These are phyloP conservation scores for Pythium rhizo-oryzae DNA, from an alignment of 352 stramenopile species.

Conservation along the genomic window DNA sequence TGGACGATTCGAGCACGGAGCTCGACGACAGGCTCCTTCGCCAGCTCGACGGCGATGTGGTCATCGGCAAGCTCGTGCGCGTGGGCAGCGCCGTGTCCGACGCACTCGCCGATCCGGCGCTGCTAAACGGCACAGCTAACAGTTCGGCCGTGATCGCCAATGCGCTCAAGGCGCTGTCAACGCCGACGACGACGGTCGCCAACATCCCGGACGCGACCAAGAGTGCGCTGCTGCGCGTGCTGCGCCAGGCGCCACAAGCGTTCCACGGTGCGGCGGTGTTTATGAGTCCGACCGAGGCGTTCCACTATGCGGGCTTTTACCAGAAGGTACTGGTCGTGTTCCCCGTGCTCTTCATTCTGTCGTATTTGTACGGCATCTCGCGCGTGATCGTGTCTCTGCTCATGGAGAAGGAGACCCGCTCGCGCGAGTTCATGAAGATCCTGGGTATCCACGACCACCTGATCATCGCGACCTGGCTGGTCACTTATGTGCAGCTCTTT, in stretches of 20 bases:
- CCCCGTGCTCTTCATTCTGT: slow-evolving; percentile 90
- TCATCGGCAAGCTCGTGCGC: slow-evolving; percentile 47
- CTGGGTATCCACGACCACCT: slow-evolving; percentile 80
- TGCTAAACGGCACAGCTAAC: neutral
- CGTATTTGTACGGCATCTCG: slow-evolving; percentile 93
- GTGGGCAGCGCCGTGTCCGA: slow-evolving; percentile 10
- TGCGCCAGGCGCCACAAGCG: slow-evolving; percentile 65
- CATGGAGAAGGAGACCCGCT: slow-evolving; percentile 91
- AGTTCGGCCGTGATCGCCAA: neutral
- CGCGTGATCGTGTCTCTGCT: slow-evolving; percentile 90
- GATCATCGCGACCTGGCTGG: slow-evolving; percentile 61
- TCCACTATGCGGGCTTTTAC: slow-evolving; percentile 77
- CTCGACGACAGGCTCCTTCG: slow-evolving; percentile 44
- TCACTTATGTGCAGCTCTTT: slow-evolving; percentile 79
- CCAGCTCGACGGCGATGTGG: slow-evolving; percentile 55
- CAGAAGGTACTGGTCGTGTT: slow-evolving; percentile 76
- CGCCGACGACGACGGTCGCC: slow-evolving; percentile 7
- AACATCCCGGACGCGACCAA: slow-evolving; percentile 42
- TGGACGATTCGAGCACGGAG: slow-evolving; percentile 11
- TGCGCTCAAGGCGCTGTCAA: slow-evolving; percentile 8
- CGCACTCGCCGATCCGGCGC: slow-evolving; percentile 11
- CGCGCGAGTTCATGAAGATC: slow-evolving; percentile 92
- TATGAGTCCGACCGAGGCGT: slow-evolving; percentile 51
- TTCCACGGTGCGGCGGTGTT: slow-evolving; percentile 55
- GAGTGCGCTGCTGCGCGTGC: slow-evolving; percentile 39